Base-by-base conservation (phyloP, 176 grass and related monocot genomes). In the Oryza australiensis region DNA sequence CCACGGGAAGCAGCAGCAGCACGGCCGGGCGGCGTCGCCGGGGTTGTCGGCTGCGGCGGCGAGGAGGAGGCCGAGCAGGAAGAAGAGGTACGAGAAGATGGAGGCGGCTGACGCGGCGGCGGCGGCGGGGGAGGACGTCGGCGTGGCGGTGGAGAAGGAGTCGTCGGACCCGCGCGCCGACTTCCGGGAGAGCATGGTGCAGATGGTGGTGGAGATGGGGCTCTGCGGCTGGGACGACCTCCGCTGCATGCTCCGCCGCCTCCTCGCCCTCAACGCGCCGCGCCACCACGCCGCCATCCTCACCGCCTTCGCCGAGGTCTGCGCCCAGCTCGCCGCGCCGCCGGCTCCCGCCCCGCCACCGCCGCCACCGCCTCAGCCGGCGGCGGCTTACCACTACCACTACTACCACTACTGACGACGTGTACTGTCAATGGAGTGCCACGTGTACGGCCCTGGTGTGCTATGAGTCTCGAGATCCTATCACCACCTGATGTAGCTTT, bases 101-200 rank as follows among this genome's bases (percentile, higher is more conserved):
- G 68, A 16, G 53, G 46, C 3, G 40, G 51, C 7, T 40, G 24
- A 8, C 7, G 59, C 23, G 12, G 77, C 9, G 22, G 68, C 23
- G 33, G 74, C 38, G 24, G 70, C 45, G 3, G 84, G 59, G 2
- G 88, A 18, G 0, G 86, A 9, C 62, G 86, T 88, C 14, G 90
- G 95, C 23, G 86, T 98, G 84, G 95, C 92, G 6, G 95, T 98
- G 84, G 95, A 94, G 90, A 98, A 98, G 84, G 95, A 98, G 80
- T 94, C 95, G 9, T 87, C 86, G 23, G 92, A 98, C 70, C 95
- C 92, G 7, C 91, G 91, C 34, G 40, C 83, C 28, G 95, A 94
- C 73, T 98, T 98, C 88, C 74, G 86, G 27, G 92, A 98, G 40
- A 94, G 92, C 48, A 98, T 98, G 95, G 67, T 86, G 40, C 95